These are phyloP conservation scores for Cercospora beticola DNA, from an alignment of 2,329 filamentous ascomycete species.

Conservation along the genomic window DNA sequence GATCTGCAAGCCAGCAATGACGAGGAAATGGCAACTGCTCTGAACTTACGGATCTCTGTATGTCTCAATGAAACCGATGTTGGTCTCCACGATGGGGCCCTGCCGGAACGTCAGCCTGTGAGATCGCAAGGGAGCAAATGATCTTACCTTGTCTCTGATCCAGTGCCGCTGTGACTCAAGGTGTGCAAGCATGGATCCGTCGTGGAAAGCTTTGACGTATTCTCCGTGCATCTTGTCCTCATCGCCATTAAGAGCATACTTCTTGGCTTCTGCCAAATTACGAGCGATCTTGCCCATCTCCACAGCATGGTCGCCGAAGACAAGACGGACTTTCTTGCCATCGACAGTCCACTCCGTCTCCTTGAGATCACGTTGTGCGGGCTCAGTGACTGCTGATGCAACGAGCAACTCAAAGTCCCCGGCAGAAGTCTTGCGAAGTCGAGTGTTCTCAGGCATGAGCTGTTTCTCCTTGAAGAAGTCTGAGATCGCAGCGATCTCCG, in stretches of 20 bases:
- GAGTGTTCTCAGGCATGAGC: slow-evolving; percentile 52
- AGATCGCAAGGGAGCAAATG: not conserved
- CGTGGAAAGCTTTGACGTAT: slow-evolving; percentile 52
- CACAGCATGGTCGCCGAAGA: slow-evolving; percentile 48
- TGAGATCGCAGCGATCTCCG: slow-evolving; percentile 49
- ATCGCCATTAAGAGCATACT: slow-evolving; percentile 49
- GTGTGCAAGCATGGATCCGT: slow-evolving; percentile 52
- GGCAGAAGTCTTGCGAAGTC: slow-evolving; percentile 46
- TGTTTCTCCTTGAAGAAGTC: slow-evolving; percentile 50
- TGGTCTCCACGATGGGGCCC: slow-evolving; percentile 52
- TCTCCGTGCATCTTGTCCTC: slow-evolving; percentile 47
- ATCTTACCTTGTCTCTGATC: slow-evolving; percentile 51
- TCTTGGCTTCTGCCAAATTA: slow-evolving; percentile 48
- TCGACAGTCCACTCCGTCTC: slow-evolving; percentile 49
- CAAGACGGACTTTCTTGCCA: slow-evolving; percentile 48
- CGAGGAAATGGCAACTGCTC: not conserved
- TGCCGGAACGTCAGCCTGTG: not conserved
- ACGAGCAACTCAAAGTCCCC: slow-evolving; percentile 51
- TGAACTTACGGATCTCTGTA: slow-evolving; percentile 49
- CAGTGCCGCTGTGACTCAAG: slow-evolving; percentile 53
- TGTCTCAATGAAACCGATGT: slow-evolving; percentile 57
- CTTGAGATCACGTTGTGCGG: slow-evolving; percentile 44
- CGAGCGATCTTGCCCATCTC: slow-evolving; percentile 50
- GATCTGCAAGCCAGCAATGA: not conserved
- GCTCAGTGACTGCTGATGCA: slow-evolving; percentile 47